Base-by-base conservation (phyloP, 164 flowering plant species). In the Dillenia turbinata region DNA sequence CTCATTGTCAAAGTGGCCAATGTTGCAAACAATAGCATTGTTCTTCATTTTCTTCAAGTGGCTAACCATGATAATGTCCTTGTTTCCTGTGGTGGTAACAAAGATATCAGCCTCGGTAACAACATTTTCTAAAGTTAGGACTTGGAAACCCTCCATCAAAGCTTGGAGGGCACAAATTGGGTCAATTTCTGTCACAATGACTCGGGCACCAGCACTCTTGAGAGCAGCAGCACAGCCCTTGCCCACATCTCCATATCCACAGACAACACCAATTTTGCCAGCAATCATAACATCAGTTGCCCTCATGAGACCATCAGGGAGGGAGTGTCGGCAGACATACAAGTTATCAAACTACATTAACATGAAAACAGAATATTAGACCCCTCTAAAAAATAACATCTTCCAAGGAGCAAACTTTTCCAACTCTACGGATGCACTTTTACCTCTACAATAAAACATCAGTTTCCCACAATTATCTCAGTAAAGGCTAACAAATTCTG, bases 11-110 rank as follows among this genome's bases (percentile, higher is more conserved):
- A 67, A 67, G 26, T 67, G 70, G 8, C 65, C 65, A 17, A 67
- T 67, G 60, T 67, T 67, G 60, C 65, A 67, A 1, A 68, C 71
- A 24, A 68, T 68, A 5, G 71, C 71, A 52, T 61, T 68, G 71
- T 67, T 67, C 70, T 67, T 67, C 70, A 67, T 67, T 60, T 67
- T 60, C 64, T 22, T 67, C 70, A 67, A 62, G 71, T 62, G 61
- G 6, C 47, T 33, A 13, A 67, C 71, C 71, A 67, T 67, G 22
- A 67, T 67, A 16, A 67, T 60, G 43, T 67, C 60, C 53, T 61
- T 67, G 70, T 67, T 67, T 9, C 70, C 70, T 11, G 70, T 67
- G 12, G 70, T 61, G 54, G 70, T 61, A 5, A 67, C 70, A 15
- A 67, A 67, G 58, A 67, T 67, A 51, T 66, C 69, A 4, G 44